Conservation (phyloP, 257 asterid genomes). For the Solanum lycopersicoides region DNA sequence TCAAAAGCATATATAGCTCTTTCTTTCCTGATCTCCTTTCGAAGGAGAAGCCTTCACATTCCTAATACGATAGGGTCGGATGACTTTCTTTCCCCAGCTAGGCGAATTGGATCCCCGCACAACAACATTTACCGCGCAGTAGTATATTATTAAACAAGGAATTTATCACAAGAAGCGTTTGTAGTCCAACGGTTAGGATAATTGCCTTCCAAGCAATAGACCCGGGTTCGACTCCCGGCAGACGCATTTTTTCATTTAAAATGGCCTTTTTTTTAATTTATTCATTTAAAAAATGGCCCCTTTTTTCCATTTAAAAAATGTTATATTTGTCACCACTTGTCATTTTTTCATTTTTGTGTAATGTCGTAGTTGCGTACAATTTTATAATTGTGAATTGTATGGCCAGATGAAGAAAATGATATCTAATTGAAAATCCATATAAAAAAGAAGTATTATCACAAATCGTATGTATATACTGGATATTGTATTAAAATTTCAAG, state of each 20-base stretch:
- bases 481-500: not conserved
- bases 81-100: not conserved
- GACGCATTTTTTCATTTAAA: not conserved
- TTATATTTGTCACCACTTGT: not conserved
- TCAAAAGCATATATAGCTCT: too few species aligned
- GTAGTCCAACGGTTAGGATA: constrained; percentile 98
- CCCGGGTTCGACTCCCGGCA: constrained; percentile 99
- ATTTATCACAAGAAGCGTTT: constrained; percentile 7
- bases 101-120: too few species aligned
- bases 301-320: not conserved
- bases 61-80: not conserved
- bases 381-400: not conserved
- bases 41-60: not conserved
- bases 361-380: not conserved
- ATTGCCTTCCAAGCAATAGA: constrained; percentile 99
- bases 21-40: not conserved
- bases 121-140: too few species aligned
- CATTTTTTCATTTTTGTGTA: not conserved
- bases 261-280: too few species aligned
- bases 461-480: not conserved
- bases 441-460: not conserved
- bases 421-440: not conserved
- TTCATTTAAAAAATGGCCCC: too few species aligned
- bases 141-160: too few species aligned
- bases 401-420: not conserved